Percentiles rank a stretch among this genome's conserved stretches.
phyloP scores from a whole-genome alignment of 495 filamentous ascomycete species.

The Hypoxylon crocopeplum region DNA sequence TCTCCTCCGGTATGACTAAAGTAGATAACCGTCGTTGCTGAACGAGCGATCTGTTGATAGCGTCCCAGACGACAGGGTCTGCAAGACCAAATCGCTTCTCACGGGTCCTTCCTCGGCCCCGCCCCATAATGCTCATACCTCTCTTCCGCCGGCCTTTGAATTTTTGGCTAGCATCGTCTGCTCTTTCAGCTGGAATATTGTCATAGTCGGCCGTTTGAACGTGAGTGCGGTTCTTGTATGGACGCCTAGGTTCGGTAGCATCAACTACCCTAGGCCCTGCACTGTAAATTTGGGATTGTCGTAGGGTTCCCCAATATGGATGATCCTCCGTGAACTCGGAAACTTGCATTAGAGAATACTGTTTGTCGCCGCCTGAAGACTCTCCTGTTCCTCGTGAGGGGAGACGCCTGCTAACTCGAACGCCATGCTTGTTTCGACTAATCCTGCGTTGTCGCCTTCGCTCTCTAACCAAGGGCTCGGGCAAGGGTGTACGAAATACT shows the following conservation, averaged over 20 bases:
- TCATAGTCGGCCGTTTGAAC: neutral
- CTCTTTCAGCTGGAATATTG: neutral
- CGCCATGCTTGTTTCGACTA: slow-evolving; percentile 37
- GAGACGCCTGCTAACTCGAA: slow-evolving; percentile 39
- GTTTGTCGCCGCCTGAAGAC: slow-evolving; percentile 11
- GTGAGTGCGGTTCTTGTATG: neutral
- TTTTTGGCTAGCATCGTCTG: neutral
- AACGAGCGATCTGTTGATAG: slow-evolving; percentile 45
- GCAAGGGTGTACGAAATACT: slow-evolving; percentile 44
- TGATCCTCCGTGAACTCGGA: slow-evolving; percentile 29
- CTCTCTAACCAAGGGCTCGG: slow-evolving; percentile 28
- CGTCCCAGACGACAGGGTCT: slow-evolving; percentile 44
- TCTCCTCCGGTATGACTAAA: slow-evolving; percentile 33
- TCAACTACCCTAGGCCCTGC: neutral
- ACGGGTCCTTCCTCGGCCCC: slow-evolving; percentile 5
- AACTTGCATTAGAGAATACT: slow-evolving; percentile 25
- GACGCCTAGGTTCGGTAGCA: neutral
- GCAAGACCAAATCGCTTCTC: slow-evolving; percentile 40
- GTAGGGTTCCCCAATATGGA: slow-evolving; percentile 40
- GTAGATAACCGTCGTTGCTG: slow-evolving; percentile 47
- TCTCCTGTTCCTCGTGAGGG: slow-evolving; percentile 27
- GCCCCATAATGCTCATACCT: slow-evolving; percentile 7
- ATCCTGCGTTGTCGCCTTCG: slow-evolving; percentile 39
- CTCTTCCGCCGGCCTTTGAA: slow-evolving; percentile 11
- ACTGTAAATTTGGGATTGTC: slow-evolving; percentile 20